Evolutionary conservation across 768 basidiomycete genomes (phyloP).

Genomic region (Dacryopinax spathularia): DNA sequence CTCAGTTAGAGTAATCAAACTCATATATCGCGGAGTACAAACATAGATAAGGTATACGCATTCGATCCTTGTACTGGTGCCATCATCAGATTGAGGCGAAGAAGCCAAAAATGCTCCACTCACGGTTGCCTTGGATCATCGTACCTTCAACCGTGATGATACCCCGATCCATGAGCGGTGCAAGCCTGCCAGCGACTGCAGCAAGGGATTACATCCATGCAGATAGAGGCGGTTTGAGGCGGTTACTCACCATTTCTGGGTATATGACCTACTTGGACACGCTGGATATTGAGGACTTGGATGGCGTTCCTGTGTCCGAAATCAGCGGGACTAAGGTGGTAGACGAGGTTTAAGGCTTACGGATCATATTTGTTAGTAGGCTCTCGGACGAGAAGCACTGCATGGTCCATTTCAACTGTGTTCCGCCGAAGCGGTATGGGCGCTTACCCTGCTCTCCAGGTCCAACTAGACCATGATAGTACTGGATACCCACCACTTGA

Average conservation of each 20-base stretch:
- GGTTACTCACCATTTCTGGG: conserved; percentile 29
- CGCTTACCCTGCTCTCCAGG: conserved; percentile 44
- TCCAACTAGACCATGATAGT: conserved; percentile 73
- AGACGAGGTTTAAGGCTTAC: conserved; percentile 15
- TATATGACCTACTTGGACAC: conserved; percentile 67
- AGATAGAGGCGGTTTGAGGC: background rate
- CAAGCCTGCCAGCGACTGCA: conserved; percentile 39
- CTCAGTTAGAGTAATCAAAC: too few species aligned
- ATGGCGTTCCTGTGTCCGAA: conserved; percentile 44
- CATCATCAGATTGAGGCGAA: background rate
- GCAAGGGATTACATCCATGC: background rate
- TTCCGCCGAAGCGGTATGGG: conserved; percentile 16
- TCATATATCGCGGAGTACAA: conserved; percentile 2
- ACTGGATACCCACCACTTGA: conserved; percentile 69
- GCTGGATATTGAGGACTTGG: conserved; percentile 64
- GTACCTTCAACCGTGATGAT: conserved; percentile 58
- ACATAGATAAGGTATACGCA: conserved; percentile 52
- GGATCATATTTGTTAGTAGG: conserved; percentile 52
- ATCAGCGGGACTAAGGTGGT: background rate
- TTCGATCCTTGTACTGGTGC: conserved; percentile 27
- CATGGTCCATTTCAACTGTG: conserved; percentile 15
- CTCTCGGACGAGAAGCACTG: conserved; percentile 48
- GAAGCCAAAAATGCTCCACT: conserved; percentile 7
- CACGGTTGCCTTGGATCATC: conserved; percentile 56
- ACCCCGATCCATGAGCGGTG: conserved; percentile 54